These are phyloP conservation scores for Hypoxylon sp. DNA, from an alignment of 2,329 filamentous ascomycete species.

Conservation along the genomic window DNA sequence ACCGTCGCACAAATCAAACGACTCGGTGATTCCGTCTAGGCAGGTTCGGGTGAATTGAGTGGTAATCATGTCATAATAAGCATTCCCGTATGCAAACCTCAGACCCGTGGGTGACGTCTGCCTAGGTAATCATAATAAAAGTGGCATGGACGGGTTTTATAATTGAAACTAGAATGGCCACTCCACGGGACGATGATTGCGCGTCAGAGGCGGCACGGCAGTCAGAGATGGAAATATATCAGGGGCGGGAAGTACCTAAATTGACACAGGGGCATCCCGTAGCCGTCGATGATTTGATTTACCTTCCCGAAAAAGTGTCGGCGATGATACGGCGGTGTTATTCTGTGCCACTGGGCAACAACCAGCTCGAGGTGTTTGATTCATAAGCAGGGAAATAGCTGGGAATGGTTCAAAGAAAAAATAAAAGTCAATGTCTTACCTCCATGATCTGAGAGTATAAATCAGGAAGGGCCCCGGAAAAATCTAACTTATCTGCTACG, in stretches of 20 bases:
- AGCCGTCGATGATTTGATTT: slow-evolving; percentile 23
- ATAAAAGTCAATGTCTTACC: slow-evolving; percentile 45
- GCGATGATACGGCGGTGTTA: slow-evolving; percentile 39
- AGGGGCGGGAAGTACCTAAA: slow-evolving; percentile 15
- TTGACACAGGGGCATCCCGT: slow-evolving; percentile 21
- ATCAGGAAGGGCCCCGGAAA: slow-evolving; percentile 22
- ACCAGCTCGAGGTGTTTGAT: slow-evolving; percentile 31
- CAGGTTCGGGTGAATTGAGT: slow-evolving; percentile 26
- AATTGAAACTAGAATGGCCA: slow-evolving; percentile 26
- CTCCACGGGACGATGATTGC: slow-evolving; percentile 24
- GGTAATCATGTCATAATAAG: slow-evolving; percentile 41
- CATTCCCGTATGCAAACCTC: slow-evolving; percentile 40
- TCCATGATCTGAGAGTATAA: slow-evolving; percentile 41
- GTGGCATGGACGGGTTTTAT: slow-evolving; percentile 28
- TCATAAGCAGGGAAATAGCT: slow-evolving; percentile 36
- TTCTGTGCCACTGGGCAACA: slow-evolving; percentile 44
- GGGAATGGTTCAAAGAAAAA: slow-evolving; percentile 25
- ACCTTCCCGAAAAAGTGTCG: slow-evolving; percentile 32
- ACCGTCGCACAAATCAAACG: slow-evolving; percentile 49
- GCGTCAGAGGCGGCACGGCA: slow-evolving; percentile 29
- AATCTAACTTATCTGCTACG: slow-evolving; percentile 36
- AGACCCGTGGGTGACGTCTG: slow-evolving; percentile 42
- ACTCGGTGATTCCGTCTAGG: slow-evolving; percentile 39
- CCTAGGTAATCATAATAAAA: slow-evolving; percentile 42
- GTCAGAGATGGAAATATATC: slow-evolving; percentile 25